These are phyloP conservation scores for Oryza nivara DNA, from an alignment of 176 grass and related monocot species.

Conservation along the genomic window DNA sequence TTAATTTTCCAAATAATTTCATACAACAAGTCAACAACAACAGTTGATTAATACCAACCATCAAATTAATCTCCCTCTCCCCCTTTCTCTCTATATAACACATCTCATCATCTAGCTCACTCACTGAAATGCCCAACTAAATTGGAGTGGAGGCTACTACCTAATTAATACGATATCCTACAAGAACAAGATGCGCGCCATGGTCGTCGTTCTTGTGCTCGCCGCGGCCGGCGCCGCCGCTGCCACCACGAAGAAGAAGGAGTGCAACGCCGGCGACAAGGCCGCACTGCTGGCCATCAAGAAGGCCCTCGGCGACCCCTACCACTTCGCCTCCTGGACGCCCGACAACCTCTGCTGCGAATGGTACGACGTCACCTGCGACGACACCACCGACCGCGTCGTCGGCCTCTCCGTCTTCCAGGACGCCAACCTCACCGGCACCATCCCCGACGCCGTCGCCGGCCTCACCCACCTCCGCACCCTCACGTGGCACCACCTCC, in stretches of 20 bases:
- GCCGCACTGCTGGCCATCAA: constrained; percentile 52
- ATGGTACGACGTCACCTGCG: constrained; percentile 50
- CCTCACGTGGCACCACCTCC: constrained; percentile 44
- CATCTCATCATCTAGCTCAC: too few species aligned
- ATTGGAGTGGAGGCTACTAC: too few species aligned
- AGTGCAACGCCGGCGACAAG: constrained; percentile 49
- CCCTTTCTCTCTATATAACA: too few species aligned
- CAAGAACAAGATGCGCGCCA: too few species aligned
- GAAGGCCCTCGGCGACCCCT: constrained; percentile 41
- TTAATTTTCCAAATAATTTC: too few species aligned
- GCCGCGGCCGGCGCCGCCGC: neutral
- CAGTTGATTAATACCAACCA: too few species aligned
- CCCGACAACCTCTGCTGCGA: constrained; percentile 46
- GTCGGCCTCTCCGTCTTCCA: constrained; percentile 44
- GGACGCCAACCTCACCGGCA: constrained; percentile 39
- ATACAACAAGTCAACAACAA: too few species aligned
- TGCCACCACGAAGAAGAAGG: neutral
- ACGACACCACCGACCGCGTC: constrained; percentile 40
- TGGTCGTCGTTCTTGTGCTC: too few species aligned
- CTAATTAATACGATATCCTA: too few species aligned
- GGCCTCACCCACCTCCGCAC: constrained; percentile 35
- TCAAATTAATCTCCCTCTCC: too few species aligned
- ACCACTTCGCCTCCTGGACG: constrained; percentile 47
- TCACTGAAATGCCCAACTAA: too few species aligned
- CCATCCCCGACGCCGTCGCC: constrained; percentile 45